Percentiles rank a stretch among this genome's conserved stretches.
Evolutionary conservation across 768 basidiomycete species (phyloP).

Genomic region (Hygrophoropsis aurantiaca): DNA sequence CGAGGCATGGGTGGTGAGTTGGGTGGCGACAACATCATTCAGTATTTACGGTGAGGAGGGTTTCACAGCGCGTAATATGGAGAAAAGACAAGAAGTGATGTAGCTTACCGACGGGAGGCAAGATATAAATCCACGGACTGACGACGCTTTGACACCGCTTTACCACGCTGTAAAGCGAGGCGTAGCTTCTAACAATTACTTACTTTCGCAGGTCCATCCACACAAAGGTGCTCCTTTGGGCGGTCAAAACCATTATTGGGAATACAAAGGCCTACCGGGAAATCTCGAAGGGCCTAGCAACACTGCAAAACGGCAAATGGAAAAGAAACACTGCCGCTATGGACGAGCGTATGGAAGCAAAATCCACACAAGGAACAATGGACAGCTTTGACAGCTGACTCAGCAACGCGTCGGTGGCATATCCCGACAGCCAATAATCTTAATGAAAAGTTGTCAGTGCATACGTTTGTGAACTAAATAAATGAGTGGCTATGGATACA

Average conservation of each 20-base stretch:
- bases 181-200: neutral
- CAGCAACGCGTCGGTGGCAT: conserved; percentile 5
- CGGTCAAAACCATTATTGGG: neutral
- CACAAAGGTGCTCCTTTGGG: no score
- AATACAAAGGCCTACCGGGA: conserved; percentile 6
- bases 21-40: conserved; percentile 19
- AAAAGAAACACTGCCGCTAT: no score
- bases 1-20: conserved; percentile 7
- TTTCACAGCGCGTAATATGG: conserved; percentile 1
- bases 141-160: conserved; percentile 23
- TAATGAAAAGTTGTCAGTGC: conserved; percentile 1
- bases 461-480: conserved; percentile 6
- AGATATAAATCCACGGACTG: conserved; percentile 21
- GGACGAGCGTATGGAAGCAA: neutral
- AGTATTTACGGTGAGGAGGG: conserved; percentile 4
- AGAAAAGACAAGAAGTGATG: neutral
- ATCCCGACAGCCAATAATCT: no score
- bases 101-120: conserved; percentile 1
- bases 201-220: no score
- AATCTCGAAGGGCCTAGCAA: conserved; percentile 2
- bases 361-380: conserved; percentile 10
- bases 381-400: conserved; percentile 9
- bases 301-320: neutral
- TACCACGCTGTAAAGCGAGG: conserved; percentile 12
- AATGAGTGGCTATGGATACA: conserved; percentile 4